Percentiles rank a stretch among this genome's conserved stretches.
These are phyloP conservation scores for Xylaria venustula DNA, from an alignment of 495 filamentous ascomycete genomes.

Conservation along the genomic window DNA sequence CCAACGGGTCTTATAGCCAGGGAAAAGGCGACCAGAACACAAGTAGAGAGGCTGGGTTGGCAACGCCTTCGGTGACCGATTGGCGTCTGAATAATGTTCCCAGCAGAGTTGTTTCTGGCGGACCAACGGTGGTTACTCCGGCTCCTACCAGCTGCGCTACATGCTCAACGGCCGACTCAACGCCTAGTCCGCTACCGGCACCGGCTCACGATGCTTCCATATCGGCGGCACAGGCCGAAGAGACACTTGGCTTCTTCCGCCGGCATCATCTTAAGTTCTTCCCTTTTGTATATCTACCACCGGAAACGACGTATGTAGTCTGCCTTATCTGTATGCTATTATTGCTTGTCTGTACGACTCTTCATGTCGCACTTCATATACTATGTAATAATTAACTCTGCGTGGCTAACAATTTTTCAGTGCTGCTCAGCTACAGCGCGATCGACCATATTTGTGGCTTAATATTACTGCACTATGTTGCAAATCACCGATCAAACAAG, in stretches of 20 bases:
- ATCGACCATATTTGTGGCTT: constrained; percentile 49
- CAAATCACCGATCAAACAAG: constrained; percentile 34
- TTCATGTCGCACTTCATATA: neutral
- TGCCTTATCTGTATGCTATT: neutral
- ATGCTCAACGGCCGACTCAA: constrained; percentile 15
- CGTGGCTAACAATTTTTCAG: constrained; percentile 14
- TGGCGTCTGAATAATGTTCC: neutral
- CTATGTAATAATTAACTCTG: neutral
- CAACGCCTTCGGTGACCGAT: neutral
- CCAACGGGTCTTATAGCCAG: neutral
- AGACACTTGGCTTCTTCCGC: constrained; percentile 26
- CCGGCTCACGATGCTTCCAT: constrained; percentile 18
- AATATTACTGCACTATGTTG: constrained; percentile 45
- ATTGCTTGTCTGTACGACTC: neutral
- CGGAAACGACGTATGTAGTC: constrained; percentile 22
- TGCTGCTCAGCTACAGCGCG: constrained; percentile 22
- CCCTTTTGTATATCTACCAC: constrained; percentile 33
- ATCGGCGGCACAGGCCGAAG: constrained; percentile 25
- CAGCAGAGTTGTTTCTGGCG: neutral
- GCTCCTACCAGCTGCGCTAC: neutral
- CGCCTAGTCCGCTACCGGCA: constrained; percentile 20
- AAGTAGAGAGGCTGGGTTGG: neutral
- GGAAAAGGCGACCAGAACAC: neutral
- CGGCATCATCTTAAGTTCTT: constrained; percentile 31
- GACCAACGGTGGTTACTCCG: neutral